phyloP scores from a whole-genome alignment of 2,329 filamentous ascomycete species.

The Phaeosphaeria sp. region DNA sequence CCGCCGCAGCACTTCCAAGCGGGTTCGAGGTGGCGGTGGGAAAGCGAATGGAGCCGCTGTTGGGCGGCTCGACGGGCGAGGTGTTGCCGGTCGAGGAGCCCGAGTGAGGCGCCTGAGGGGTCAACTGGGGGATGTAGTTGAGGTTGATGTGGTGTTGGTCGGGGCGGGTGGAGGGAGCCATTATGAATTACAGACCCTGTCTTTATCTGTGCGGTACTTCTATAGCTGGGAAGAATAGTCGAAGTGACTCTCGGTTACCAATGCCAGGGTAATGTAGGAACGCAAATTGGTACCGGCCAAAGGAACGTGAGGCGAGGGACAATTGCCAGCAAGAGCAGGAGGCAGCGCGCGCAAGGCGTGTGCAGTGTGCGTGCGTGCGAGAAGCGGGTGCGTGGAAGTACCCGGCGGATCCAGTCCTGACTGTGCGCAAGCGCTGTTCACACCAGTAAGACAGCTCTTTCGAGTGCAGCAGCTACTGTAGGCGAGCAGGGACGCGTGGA shows the following conservation, averaged over 20 bases:
- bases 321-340: slow-evolving; percentile 43
- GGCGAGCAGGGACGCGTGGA: slow-evolving; percentile 7
- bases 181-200: slow-evolving; percentile 76
- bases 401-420: slow-evolving; percentile 38
- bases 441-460: slow-evolving; percentile 16
- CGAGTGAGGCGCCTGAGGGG: slow-evolving; percentile 72
- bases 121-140: slow-evolving; percentile 76
- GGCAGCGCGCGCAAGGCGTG: slow-evolving; percentile 33
- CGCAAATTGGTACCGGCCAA: slow-evolving; percentile 50
- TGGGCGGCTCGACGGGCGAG: slow-evolving; percentile 78
- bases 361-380: slow-evolving; percentile 24
- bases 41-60: slow-evolving; percentile 70
- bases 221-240: slow-evolving; percentile 36
- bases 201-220: slow-evolving; percentile 27
- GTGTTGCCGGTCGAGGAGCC: slow-evolving; percentile 81
- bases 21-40: slow-evolving; percentile 72
- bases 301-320: slow-evolving; percentile 47
- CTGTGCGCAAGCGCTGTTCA: slow-evolving; percentile 14
- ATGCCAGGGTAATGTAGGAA: slow-evolving; percentile 47
- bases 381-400: slow-evolving; percentile 13
- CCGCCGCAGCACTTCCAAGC: slow-evolving; percentile 58
- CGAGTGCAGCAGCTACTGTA: slow-evolving; percentile 14
- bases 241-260: slow-evolving; percentile 46
- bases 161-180: slow-evolving; percentile 80
- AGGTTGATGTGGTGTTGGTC: slow-evolving; percentile 84